Evolutionary conservation across 352 stramenopile genomes (phyloP), one percentile per base, ranked within the genome.

Genomic region (Globisporangium splendens): DNA sequence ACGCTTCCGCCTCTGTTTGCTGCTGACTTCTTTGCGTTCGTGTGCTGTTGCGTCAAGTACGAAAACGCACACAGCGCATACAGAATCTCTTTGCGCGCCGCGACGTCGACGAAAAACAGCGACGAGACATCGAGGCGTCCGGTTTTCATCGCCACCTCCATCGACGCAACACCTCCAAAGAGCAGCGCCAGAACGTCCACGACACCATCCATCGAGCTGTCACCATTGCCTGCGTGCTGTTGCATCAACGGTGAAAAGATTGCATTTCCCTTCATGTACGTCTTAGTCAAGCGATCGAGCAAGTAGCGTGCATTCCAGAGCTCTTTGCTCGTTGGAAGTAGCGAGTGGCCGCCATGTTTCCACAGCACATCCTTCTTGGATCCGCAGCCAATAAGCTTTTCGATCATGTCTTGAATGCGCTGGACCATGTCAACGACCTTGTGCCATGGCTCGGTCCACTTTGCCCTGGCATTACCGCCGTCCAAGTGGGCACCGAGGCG

Each of bases 271-370:
- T 77, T 65, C 77, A 87, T 87, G 48, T 78, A 85, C 39, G 68
- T 83, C 50, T 71, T 77, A 3, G 83, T 86, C 21, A 93, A 46
- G 8, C 74, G 69, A n/a, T 86, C 77, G 1, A 93, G 59, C 54
- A 93, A 46, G 50, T 78, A 77, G n/a, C 83, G 77, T 21, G 83
- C 81, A 43, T 86, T 83, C 83, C 83, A 93, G 11, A 93, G 63
- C 1, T 85, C 63, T 17, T 49, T 53, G 56, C 48, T 89, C 22
- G 74, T 85, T 44, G 81, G 83, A n/a, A 93, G 62, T 17, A 93
- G 60, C 7, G 79, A 78, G 48, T 98, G 89, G 1, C 91, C 91
- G 52, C 93, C 93, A 52, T 81, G 87, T 62, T 98, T 98, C 92
- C 94, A 98, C 14, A 99, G 69, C 18, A 87, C 79, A 59, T 96